phyloP scores from a whole-genome alignment of 106 monocot species.

The Chionographis japonica region DNA sequence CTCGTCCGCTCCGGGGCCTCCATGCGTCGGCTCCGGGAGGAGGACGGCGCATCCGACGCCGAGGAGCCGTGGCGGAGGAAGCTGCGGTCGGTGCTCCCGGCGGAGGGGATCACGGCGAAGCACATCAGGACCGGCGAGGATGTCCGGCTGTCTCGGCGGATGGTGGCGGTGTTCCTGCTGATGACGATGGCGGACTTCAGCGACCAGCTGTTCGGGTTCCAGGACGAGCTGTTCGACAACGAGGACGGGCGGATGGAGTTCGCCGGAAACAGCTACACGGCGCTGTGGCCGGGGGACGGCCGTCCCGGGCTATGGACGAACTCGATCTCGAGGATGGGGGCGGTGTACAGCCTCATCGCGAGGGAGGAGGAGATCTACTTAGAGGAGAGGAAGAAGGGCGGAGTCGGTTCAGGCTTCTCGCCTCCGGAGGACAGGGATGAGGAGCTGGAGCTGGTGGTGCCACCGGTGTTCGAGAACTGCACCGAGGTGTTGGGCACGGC shows the following conservation, averaged over 20 bases:
- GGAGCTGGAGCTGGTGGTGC: conserved; percentile 43
- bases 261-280: conserved; percentile 32
- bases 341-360: conserved; percentile 54
- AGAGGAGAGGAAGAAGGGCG: conserved; percentile 6
- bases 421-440: conserved; percentile 27
- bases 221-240: conserved; percentile 69
- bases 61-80: conserved; percentile 49
- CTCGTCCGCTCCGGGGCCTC: conserved; percentile 27
- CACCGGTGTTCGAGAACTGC: conserved; percentile 64
- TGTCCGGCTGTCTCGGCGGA: conserved; percentile 44
- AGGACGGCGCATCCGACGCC: conserved; percentile 10
- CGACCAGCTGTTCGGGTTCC: conserved; percentile 68
- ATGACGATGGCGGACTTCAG: conserved; percentile 87
- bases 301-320: conserved; percentile 72
- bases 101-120: conserved; percentile 39
- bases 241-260: conserved; percentile 49
- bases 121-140: conserved; percentile 76
- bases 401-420: conserved; percentile 22
- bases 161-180: conserved; percentile 53
- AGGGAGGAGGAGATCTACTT: conserved; percentile 69
- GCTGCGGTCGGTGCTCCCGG: conserved; percentile 33
- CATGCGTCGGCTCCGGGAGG: conserved; percentile 6
- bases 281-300: conserved; percentile 76
- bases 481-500: conserved; percentile 35
- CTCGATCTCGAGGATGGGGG: conserved; percentile 80